A percentile compares a stretch with the other conserved stretches of the same genome.
These are phyloP conservation scores for Gentiana dahurica DNA, from an alignment of 257 asterid genomes.

Conservation along the genomic window DNA sequence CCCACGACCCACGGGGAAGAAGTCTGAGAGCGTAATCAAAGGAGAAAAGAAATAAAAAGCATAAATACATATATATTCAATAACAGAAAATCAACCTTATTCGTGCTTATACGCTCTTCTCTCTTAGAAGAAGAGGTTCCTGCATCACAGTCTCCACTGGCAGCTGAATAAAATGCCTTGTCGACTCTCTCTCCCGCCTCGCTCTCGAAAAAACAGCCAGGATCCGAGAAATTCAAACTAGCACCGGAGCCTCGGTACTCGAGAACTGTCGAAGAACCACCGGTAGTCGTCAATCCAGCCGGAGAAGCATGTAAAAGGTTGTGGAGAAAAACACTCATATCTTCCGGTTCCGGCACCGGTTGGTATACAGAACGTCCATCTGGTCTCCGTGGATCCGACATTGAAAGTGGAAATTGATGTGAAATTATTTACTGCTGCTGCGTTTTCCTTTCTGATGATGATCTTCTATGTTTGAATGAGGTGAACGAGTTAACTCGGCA, in stretches of 20 bases:
- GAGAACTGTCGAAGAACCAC: conserved; percentile 17
- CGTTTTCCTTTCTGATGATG: too few species aligned
- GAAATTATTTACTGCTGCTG: too few species aligned
- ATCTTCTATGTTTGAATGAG: too few species aligned
- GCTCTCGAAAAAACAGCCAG: conserved; percentile 28
- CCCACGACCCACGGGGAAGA: not conserved
- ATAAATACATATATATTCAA: not conserved
- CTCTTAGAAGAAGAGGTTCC: conserved; percentile 33
- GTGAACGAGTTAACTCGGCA: too few species aligned
- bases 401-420: conserved; percentile 2
- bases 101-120: conserved; percentile 11
- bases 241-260: conserved; percentile 22
- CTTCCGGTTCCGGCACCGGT: conserved; percentile 27
- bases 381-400: conserved; percentile 68
- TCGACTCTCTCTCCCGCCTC: conserved; percentile 18
- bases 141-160: conserved; percentile 40
- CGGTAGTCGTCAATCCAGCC: conserved; percentile 26
- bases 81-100: conserved; percentile 8
- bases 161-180: conserved; percentile 16
- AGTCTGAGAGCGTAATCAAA: not conserved
- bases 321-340: conserved; percentile 55
- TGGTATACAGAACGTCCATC: conserved; percentile 16
- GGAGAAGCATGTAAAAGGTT: conserved; percentile 56
- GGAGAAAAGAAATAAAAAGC: not conserved
- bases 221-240: conserved; percentile 61